Percentiles rank a stretch among this genome's conserved stretches.
Conservation (phyloP, 2,329 filamentous ascomycete species). For the Epichloe hybrida region DNA sequence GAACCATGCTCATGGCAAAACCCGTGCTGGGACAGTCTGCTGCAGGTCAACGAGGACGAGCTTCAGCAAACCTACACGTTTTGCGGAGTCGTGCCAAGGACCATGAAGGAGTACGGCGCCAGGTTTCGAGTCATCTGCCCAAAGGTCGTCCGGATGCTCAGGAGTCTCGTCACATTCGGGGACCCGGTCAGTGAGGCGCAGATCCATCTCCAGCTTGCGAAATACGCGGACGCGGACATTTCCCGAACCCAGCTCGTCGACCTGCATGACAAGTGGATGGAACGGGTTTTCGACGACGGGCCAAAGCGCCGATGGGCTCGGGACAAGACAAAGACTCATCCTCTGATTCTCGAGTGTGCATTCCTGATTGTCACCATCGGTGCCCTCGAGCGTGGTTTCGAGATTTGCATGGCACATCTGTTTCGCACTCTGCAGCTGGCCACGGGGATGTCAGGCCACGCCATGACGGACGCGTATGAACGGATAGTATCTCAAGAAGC, state of each 20-base stretch:
- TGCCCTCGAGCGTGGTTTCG: background rate
- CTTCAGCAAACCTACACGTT: conserved; percentile 4
- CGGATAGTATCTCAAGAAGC: background rate
- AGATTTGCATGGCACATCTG: background rate
- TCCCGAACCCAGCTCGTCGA: background rate
- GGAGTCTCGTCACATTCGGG: conserved; percentile 8
- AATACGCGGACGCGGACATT: background rate
- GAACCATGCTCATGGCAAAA: background rate
- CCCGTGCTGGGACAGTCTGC: background rate
- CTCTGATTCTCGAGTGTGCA: conserved; percentile 7
- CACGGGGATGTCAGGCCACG: background rate
- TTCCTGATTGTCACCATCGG: background rate
- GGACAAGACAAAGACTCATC: background rate
- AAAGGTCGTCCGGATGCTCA: conserved; percentile 8
- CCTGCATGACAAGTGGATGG: background rate
- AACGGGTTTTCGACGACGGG: background rate
- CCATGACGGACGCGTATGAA: background rate
- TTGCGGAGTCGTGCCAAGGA: conserved; percentile 13
- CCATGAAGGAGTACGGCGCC: conserved; percentile 6
- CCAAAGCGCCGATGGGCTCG: background rate
- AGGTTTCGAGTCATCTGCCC: conserved; percentile 7
- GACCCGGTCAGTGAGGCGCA: background rate
- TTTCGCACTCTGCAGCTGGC: conserved; percentile 1
- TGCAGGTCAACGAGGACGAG: background rate
- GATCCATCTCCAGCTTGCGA: background rate